Evolutionary conservation across 1,284 basidiomycete genomes (phyloP).

Genomic region (Pseudozyma tsukubaensis): DNA sequence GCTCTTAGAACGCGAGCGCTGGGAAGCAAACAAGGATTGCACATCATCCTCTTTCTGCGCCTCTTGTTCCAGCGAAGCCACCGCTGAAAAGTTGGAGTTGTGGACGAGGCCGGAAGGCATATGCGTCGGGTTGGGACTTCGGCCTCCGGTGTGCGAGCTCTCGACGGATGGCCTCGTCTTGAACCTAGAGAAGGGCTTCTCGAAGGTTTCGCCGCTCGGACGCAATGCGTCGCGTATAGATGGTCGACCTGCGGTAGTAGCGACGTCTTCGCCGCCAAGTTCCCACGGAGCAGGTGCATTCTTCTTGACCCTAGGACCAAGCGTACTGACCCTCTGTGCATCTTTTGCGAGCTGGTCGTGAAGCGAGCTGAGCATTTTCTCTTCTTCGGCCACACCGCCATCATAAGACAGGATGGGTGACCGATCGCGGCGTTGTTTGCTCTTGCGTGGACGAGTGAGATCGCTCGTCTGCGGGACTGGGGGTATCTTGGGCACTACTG

Average conservation of each 20-base stretch:
- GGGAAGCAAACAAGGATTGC: constrained; percentile 28
- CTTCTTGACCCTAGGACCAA: constrained; percentile 62
- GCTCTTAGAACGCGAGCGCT: constrained; percentile 57
- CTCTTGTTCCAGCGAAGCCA: constrained; percentile 33
- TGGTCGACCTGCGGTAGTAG: constrained; percentile 18
- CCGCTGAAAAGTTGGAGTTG: constrained; percentile 7
- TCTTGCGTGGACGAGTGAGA: constrained; percentile 18
- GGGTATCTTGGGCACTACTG: constrained; percentile 54
- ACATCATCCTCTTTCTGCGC: constrained; percentile 31
- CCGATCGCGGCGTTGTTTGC: constrained; percentile 39
- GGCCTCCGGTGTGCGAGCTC: constrained; percentile 3
- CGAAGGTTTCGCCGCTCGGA: constrained; percentile 34
- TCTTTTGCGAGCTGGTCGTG: constrained; percentile 36
- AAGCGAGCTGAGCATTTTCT: constrained; percentile 35
- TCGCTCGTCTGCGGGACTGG: constrained; percentile 40
- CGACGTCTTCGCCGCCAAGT: constrained; percentile 46
- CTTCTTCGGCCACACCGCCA: constrained; percentile 56
- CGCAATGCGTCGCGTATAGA: constrained; percentile 40
- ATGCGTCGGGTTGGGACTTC: constrained; percentile 26
- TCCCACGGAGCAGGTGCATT: constrained; percentile 64
- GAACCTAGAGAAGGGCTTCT: constrained; percentile 43
- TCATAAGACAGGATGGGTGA: constrained; percentile 56
- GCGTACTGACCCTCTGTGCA: constrained; percentile 40
- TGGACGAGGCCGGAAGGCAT: constrained; percentile 12
- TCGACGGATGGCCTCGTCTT: constrained; percentile 45